Evolutionary conservation across 768 basidiomycete species (phyloP), one percentile per base, ranked within the genome.

Genomic region (Austroboletus eburneus): DNA sequence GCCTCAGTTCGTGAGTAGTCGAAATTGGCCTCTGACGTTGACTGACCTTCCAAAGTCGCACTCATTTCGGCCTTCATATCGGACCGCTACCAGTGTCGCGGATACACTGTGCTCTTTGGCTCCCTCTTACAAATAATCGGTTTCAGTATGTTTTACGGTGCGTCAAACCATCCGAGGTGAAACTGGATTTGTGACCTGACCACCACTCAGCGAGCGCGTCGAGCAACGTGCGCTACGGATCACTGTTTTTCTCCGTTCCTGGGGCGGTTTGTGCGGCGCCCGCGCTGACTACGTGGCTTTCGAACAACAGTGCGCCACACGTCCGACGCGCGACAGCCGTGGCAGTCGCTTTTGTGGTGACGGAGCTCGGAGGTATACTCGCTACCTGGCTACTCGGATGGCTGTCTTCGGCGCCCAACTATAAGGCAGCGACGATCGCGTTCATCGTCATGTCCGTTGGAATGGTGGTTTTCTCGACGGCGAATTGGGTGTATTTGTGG

Each of bases 261-360:
- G 79, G 80, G 17, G 67, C 73, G 1, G 82, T 80, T 60, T 61
- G 71, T 32, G 57, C 70, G 1, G 77, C 74, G 2, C 80, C 82
- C 1, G 67, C 79, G 0, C 57, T 79, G n/a, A 72, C 70, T 2
- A 74, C 81, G 0, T 85, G 83, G 83, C 64, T 71, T 39, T 72
- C 80, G 16, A 83, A 84, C 63, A 85, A 84, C 61, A 70, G 77
- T 4, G 68, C 76, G 4, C 82, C 82, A 0, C 73, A 80, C 50
- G 63, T 68, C 20, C 69, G 79, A 24, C 74, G 82, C 6, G 83
- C 81, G 2, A 81, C 81, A 1, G 69, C 75, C 20, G 71, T 83
- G 39, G 81, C 79, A 9, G 65, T 81, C 16, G 69, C 71, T 1
- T 78, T 78, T 47, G 77, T 74, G 49, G 68, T 75, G 69, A 76